phyloP scores from a whole-genome alignment of 352 stramenopile species.

The Phytophthora vignae region DNA sequence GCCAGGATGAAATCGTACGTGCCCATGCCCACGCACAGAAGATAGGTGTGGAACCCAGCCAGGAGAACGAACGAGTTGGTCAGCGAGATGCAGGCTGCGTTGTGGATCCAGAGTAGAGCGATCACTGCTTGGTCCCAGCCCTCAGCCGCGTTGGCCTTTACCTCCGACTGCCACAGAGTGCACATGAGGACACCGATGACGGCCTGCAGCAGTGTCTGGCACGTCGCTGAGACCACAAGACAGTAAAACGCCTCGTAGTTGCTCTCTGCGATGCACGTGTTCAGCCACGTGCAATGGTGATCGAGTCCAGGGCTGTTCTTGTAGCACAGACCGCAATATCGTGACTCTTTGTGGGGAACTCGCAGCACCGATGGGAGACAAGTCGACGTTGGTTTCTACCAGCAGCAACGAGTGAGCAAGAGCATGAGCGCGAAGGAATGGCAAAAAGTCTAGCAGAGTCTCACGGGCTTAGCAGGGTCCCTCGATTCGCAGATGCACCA shows the following conservation, averaged over 20 bases:
- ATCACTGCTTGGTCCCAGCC: slow-evolving; percentile 58
- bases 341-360: slow-evolving; percentile 65
- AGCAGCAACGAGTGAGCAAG: background rate
- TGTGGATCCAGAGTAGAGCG: slow-evolving; percentile 81
- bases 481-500: slow-evolving; percentile 78
- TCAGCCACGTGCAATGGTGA: slow-evolving; percentile 90
- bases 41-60: slow-evolving; percentile 81
- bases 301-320: slow-evolving; percentile 85
- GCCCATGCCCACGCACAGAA: slow-evolving; percentile 70
- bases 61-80: slow-evolving; percentile 77
- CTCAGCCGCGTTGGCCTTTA: slow-evolving; percentile 45
- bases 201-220: slow-evolving; percentile 68
- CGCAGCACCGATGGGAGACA: slow-evolving; percentile 47
- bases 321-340: slow-evolving; percentile 87
- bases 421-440: background rate
- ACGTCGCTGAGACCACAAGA: slow-evolving; percentile 67
- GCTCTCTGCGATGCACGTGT: slow-evolving; percentile 85
- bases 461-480: slow-evolving; percentile 65
- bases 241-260: slow-evolving; percentile 90
- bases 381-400: slow-evolving; percentile 42
- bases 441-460: slow-evolving; percentile 2
- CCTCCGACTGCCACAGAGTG: slow-evolving; percentile 71
- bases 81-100: slow-evolving; percentile 62
- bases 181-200: slow-evolving; percentile 81
- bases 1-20: slow-evolving; percentile 90